phyloP scores from a whole-genome alignment of 495 filamentous ascomycete species.

The Talaromyces nanjingensis region DNA sequence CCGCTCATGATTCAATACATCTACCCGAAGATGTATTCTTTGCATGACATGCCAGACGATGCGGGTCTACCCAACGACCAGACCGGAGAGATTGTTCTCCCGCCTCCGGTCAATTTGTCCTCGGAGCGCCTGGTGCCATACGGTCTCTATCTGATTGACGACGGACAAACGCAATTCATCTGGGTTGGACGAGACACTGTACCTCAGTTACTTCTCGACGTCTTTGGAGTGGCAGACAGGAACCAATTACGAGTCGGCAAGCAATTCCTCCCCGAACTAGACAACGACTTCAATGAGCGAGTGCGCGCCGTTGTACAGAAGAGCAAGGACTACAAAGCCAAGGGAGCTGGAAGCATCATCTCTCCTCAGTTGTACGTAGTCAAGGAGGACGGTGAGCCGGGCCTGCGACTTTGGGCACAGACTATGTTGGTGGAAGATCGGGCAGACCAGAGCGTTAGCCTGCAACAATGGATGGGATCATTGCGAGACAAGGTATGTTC shows the following conservation, averaged over 20 bases:
- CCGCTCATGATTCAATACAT: constrained; percentile 95
- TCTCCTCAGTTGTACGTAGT: constrained; percentile 91
- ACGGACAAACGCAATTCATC: constrained; percentile 94
- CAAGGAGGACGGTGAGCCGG: constrained; percentile 91
- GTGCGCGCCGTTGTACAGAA: constrained; percentile 86
- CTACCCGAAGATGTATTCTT: constrained; percentile 85
- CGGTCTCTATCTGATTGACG: constrained; percentile 95
- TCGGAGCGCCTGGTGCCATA: constrained; percentile 83
- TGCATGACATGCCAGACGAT: constrained; percentile 97
- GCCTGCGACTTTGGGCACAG: constrained; percentile 92
- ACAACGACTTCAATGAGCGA: constrained; percentile 94
- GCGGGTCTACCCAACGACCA: constrained; percentile 77
- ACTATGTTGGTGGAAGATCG: constrained; percentile 93
- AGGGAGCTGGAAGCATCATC: constrained; percentile 83
- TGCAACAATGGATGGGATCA: constrained; percentile 86
- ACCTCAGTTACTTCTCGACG: constrained; percentile 78
- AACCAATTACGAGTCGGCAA: constrained; percentile 86
- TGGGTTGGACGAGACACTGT: constrained; percentile 95
- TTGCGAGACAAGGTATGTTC: constrained; percentile 90
- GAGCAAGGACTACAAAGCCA: constrained; percentile 76
- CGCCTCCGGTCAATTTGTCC: constrained; percentile 78
- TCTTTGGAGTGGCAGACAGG: constrained; percentile 78
- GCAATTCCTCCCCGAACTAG: constrained; percentile 72
- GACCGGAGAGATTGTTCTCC: constrained; percentile 82
- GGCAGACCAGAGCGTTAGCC: constrained; percentile 85